Evolutionary conservation across 1,284 basidiomycete genomes (phyloP), one percentile per base, ranked within the genome.

Genomic region (Malassezia restricta): DNA sequence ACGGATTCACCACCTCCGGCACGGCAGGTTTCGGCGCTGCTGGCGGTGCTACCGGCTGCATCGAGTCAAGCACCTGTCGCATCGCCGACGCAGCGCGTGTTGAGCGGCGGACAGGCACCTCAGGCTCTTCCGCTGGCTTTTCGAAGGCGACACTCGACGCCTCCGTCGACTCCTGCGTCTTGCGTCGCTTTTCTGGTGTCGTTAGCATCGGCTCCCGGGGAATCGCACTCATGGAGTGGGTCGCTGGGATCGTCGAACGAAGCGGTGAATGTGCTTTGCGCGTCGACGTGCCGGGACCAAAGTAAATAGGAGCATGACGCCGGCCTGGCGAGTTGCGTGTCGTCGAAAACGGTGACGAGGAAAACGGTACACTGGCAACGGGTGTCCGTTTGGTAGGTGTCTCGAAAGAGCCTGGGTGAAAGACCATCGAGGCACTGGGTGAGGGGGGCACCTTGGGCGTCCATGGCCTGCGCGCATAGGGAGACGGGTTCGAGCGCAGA

Each of bases 1-100:
- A 68, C 1, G 66, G 66, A 32, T 68, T 68, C 48, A 68, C 51
- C 12, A 68, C 58, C 52, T 68, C 66, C 3, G 64, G 58, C 43
- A 63, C 58, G 11, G 59, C 48, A 11, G 64, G 54, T 3, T 33
- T 15, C 14, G 57, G 44, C 11, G 55, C 55, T 5, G 33, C 11
- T 24, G 20, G 20, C 5, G 33, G 11, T 17, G 58, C 49, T 6
- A 47, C 15, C 11, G 61, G 61, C n/a, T 56, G 53, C 12, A 57
- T 60, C 2, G 56, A 41, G 30, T 66, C 61, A 40, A 66, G 61
- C 20, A 66, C 64, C 41, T 61, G 56, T 38, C 59, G 61, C 27
- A 66, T 58, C 31, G 62, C 61, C 33, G 54, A 56, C 8, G 64
- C 64, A 2, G 64, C 62, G 29, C 62, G 58, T 37, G 51, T 12